phyloP scores from a whole-genome alignment of 495 filamentous ascomycete species.

The Podospora tetraspora region DNA sequence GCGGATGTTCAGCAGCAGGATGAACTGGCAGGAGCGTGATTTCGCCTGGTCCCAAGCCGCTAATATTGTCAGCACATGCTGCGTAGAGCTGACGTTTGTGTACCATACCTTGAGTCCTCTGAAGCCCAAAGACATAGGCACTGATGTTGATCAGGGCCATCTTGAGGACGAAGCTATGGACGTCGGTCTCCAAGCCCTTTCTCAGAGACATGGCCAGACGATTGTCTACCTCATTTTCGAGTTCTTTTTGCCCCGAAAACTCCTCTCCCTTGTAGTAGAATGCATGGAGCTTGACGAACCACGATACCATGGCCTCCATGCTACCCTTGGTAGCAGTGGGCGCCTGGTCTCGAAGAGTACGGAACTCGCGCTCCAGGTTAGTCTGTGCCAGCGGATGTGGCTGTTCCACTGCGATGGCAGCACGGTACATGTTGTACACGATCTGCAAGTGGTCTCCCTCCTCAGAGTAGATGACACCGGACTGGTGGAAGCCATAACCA shows the following conservation, averaged over 20 bases:
- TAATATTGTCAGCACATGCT: conserved; percentile 1
- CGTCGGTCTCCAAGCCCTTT: conserved; percentile 35
- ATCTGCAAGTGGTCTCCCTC: conserved; percentile 72
- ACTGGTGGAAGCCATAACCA: conserved; percentile 80
- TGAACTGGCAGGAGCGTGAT: conserved; percentile 60
- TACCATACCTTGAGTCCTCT: conserved; percentile 55
- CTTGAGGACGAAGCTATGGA: conserved; percentile 65
- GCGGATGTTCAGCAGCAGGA: conserved; percentile 74
- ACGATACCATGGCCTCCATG: conserved; percentile 54
- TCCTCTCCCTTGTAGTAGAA: conserved; percentile 68
- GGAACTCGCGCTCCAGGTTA: conserved; percentile 80
- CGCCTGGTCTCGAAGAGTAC: conserved; percentile 44
- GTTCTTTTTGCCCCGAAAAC: conserved; percentile 68
- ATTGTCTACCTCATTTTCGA: conserved; percentile 80
- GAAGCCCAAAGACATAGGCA: conserved; percentile 65
- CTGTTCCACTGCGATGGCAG: conserved; percentile 57
- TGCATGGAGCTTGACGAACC: conserved; percentile 86
- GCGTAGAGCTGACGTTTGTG: not conserved
- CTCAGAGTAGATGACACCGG: conserved; percentile 74
- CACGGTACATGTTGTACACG: conserved; percentile 84
- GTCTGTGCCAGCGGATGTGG: conserved; percentile 65
- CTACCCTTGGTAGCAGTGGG: conserved; percentile 17
- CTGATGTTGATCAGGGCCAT: conserved; percentile 82
- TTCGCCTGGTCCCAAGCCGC: conserved; percentile 34
- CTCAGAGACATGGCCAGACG: conserved; percentile 70